A percentile compares a stretch with the other conserved stretches of the same genome.
Evolutionary conservation across 768 basidiomycete species (phyloP).

Genomic region (Phaeotremella skinneri): DNA sequence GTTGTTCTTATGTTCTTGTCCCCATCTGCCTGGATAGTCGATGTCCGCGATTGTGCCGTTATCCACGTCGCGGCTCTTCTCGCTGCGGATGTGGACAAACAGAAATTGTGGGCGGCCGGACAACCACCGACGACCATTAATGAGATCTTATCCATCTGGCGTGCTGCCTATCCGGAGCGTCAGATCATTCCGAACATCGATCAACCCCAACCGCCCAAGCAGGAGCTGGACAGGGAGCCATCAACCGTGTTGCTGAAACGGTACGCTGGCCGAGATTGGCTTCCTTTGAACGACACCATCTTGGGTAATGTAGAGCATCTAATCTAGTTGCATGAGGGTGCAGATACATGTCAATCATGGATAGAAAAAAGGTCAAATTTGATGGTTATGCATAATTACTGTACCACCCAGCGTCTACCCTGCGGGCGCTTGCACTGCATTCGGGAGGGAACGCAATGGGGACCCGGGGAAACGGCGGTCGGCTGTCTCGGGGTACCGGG

Average conservation of each 20-base stretch:
- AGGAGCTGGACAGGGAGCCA: not conserved
- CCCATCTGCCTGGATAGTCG: conserved; percentile 4
- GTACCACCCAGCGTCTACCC: no score
- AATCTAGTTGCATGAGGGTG: not conserved
- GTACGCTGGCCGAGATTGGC: conserved; percentile 6
- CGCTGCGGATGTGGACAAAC: conserved; percentile 3
- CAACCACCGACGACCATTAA: conserved; percentile 9
- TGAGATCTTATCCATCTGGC: conserved; percentile 16
- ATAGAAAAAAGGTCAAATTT: not conserved
- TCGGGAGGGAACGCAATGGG: no score
- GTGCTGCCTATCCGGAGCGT: conserved; percentile 10
- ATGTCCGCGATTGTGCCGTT: conserved; percentile 14
- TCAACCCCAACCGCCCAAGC: not conserved
- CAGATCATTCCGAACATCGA: not conserved
- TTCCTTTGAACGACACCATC: conserved; percentile 3
- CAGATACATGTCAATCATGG: not conserved
- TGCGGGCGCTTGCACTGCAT: no score
- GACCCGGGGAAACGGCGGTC: no score
- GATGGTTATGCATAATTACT: not conserved
- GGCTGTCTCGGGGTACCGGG: no score
- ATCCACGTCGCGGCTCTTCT: conserved; percentile 17
- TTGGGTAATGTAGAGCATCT: conserved; percentile 1
- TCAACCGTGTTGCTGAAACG: conserved; percentile 2
- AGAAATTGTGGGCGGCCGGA: conserved; percentile 10
- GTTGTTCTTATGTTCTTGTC: not conserved